A percentile compares a stretch with the other conserved stretches of the same genome.
These are phyloP conservation scores for Umbelopsis ramanniana DNA, from an alignment of 192 early-diverging fungal genomes.

Conservation along the genomic window DNA sequence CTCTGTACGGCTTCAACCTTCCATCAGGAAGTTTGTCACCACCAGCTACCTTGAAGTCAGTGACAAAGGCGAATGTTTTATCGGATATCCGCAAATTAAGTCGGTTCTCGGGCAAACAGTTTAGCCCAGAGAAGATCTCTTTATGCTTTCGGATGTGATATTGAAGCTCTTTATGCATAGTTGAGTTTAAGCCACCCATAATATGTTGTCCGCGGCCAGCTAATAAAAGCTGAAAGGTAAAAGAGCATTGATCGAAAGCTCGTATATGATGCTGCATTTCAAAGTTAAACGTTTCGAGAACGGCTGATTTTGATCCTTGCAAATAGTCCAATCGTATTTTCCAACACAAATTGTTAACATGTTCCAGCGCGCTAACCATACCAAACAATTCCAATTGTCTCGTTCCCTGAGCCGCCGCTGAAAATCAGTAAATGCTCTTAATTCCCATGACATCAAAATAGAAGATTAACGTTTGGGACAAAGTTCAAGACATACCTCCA, in stretches of 20 bases:
- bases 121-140: slow-evolving; percentile 12
- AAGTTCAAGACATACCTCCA: neutral
- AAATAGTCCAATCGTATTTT: slow-evolving; percentile 19
- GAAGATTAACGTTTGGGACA: neutral
- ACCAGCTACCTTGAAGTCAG: slow-evolving; percentile 4
- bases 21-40: slow-evolving; percentile 11
- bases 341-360: slow-evolving; percentile 15
- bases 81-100: slow-evolving; percentile 3
- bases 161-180: slow-evolving; percentile 9
- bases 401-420: slow-evolving; percentile 9
- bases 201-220: slow-evolving; percentile 18
- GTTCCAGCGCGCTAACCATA: slow-evolving; percentile 10
- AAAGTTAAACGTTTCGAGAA: slow-evolving; percentile 20
- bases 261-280: slow-evolving; percentile 21
- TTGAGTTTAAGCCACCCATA: slow-evolving; percentile 11
- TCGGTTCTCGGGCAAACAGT: slow-evolving; percentile 8
- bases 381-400: slow-evolving; percentile 12
- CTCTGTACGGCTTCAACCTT: slow-evolving; percentile 14
- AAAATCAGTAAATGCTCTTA: neutral
- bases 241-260: slow-evolving; percentile 13
- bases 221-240: neutral
- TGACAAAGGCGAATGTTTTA: slow-evolving; percentile 18
- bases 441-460: too few species aligned
- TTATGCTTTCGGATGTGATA: slow-evolving; percentile 16
- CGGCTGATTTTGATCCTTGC: slow-evolving; percentile 7